Conservation (phyloP, 306 rosid species). For the Hippophae tibetana region DNA sequence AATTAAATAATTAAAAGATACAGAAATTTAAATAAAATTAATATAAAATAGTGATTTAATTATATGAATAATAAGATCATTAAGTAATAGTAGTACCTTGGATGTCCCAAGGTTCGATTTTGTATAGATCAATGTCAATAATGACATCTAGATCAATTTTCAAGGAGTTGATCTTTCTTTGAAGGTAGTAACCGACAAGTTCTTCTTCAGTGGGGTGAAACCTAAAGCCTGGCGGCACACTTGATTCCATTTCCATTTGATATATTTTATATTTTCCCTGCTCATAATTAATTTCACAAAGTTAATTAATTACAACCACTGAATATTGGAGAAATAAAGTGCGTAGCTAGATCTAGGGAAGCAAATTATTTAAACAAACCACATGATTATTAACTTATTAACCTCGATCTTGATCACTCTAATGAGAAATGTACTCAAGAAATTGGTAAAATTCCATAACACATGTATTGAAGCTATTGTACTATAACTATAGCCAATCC, state of each 20-base stretch:
- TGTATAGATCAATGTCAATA: slow-evolving; percentile 79
- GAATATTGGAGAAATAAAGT: neutral
- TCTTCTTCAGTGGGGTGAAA: slow-evolving; percentile 99
- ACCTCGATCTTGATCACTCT: too few relatives aligned
- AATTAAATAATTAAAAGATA: too few relatives aligned
- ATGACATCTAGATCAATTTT: slow-evolving; percentile 81
- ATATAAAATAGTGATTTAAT: too few relatives aligned
- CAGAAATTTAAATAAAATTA: too few relatives aligned
- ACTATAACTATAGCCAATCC: too few relatives aligned
- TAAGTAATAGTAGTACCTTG: slow-evolving; percentile 40
- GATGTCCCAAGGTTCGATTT: slow-evolving; percentile 93
- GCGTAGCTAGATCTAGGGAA: too few relatives aligned
- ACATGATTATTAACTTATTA: too few relatives aligned
- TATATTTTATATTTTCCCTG: slow-evolving; percentile 29
- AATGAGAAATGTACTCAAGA: too few relatives aligned
- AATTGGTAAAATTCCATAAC: too few relatives aligned
- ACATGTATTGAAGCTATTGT: too few relatives aligned
- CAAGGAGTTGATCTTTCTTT: slow-evolving; percentile 64
- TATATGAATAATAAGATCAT: neutral
- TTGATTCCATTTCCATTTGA: slow-evolving; percentile 60
- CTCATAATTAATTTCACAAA: neutral
- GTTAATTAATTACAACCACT: neutral
- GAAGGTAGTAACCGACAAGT: slow-evolving; percentile 84
- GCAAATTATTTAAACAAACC: too few relatives aligned
- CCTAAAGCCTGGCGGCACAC: slow-evolving; percentile 92